Conservation (phyloP, 1,284 basidiomycete species). For the Naganishia cerealis region DNA sequence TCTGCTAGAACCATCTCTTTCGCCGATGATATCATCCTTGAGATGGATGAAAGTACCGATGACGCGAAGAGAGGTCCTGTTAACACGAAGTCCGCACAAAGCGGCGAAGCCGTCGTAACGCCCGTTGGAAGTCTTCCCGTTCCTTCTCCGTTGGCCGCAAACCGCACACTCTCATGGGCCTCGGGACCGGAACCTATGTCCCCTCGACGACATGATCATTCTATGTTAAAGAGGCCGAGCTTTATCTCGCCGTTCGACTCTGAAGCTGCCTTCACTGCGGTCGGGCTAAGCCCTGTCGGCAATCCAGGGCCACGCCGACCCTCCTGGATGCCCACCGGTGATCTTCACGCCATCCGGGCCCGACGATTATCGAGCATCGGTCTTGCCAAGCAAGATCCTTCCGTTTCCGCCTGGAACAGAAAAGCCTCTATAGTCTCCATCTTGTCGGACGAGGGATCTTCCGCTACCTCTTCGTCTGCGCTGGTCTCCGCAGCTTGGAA, state of each 20-base stretch:
- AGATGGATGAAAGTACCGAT: constrained; percentile 15
- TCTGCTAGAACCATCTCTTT: constrained; percentile 9
- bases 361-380: constrained; percentile 43
- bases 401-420: constrained; percentile 44
- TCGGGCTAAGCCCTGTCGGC: constrained; percentile 31
- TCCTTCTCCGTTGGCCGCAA: background rate
- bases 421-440: constrained; percentile 47
- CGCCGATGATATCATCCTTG: constrained; percentile 18
- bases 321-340: constrained; percentile 42
- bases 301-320: constrained; percentile 35
- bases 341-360: constrained; percentile 33
- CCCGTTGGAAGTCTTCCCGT: constrained; percentile 4
- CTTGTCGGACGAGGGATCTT: constrained; percentile 37
- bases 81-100: background rate
- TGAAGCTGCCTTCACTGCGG: constrained; percentile 28
- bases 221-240: constrained; percentile 34
- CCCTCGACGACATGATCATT: constrained; percentile 17
- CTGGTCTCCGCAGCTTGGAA: constrained; percentile 47
- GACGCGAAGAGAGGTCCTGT: background rate
- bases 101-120: background rate
- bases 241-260: constrained; percentile 36
- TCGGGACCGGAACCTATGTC: constrained; percentile 12
- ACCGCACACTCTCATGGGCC: background rate
- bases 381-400: constrained; percentile 29
- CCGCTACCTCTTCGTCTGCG: constrained; percentile 40